A percentile compares a stretch with the other conserved stretches of the same genome.
These are phyloP conservation scores for Glaciozyma antarctica DNA, from an alignment of 768 basidiomycete genomes.

Conservation along the genomic window DNA sequence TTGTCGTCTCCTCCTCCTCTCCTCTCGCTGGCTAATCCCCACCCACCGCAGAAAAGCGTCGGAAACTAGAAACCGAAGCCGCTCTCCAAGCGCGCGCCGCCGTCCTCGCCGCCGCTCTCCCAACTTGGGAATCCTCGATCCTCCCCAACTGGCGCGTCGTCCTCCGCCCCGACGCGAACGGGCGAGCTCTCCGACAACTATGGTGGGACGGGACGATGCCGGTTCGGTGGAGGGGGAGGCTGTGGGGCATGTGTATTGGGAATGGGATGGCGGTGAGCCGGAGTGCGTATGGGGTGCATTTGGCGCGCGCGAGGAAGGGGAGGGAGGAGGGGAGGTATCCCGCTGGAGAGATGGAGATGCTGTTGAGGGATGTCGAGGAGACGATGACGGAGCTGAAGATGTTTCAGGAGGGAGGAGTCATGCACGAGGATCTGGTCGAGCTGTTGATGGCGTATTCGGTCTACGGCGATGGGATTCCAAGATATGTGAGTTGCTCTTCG, in stretches of 20 bases:
- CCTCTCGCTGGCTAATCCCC: background rate
- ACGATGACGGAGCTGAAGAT: conserved; percentile 72
- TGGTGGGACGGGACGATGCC: conserved; percentile 84
- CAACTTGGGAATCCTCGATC: conserved; percentile 68
- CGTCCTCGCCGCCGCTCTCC: conserved; percentile 57
- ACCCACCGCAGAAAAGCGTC: conserved; percentile 55
- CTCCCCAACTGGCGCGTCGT: conserved; percentile 68
- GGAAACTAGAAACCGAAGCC: conserved; percentile 53
- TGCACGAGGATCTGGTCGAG: conserved; percentile 72
- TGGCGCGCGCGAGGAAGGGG: conserved; percentile 53
- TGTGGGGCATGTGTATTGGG: conserved; percentile 81
- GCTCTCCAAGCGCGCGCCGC: conserved; percentile 54
- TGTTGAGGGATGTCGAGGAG: conserved; percentile 63
- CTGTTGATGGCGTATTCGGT: conserved; percentile 83
- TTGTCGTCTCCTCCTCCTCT: background rate
- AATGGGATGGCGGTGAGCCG: conserved; percentile 72
- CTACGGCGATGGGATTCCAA: conserved; percentile 57
- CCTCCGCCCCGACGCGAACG: conserved; percentile 40
- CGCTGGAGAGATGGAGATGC: conserved; percentile 49
- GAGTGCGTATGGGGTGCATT: conserved; percentile 45
- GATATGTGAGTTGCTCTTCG: conserved; percentile 47
- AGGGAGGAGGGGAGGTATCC: conserved; percentile 60
- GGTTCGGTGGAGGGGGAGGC: conserved; percentile 60
- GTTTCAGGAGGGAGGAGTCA: conserved; percentile 65
- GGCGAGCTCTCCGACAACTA: conserved; percentile 41